Base-by-base conservation (phyloP, 345 rosid species). In the Eutrema yunnanense region DNA sequence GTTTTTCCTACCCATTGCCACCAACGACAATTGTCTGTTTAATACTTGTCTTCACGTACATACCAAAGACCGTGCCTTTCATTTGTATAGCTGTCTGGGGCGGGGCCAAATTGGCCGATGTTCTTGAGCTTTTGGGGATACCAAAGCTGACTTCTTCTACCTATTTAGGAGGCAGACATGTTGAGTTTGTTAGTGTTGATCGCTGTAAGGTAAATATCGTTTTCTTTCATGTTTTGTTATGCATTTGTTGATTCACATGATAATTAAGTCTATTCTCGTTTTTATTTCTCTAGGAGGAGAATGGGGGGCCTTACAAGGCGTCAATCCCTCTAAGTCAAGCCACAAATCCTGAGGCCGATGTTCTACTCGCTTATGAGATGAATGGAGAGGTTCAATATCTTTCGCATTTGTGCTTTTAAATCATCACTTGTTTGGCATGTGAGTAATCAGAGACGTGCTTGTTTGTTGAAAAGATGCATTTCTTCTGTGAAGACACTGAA, bases 251-350 rank as follows among this genome's bases (percentile, higher is more conserved):
- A 14, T 64, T 56, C 33, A 38, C n/a, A 42, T 34, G 13, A 22
- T 6, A 22, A 22, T 22, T 22, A 42, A 38, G 19, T 72, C 32
- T 50, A 3, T 75, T 49, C 26, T 22, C 26, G 26, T 22, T 22
- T 22, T 22, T 1, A 22, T 33, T 61, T 63, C 38, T 69, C 29
- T 78, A 95, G 99, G 98, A 95, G 84, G 99, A 95, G 87, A 90
- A 90, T 27, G 99, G 99, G 32, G 99, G 98, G n/a, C 98, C 99
- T 9, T 95, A 88, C 62, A 95, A 90, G 83, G 99, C 96, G 55
- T 95, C 99, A 27, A 86, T 94, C 80, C 92, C 97, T 37, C 87
- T 95, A 26, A 78, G 80, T 72, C 98, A 86, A 74, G 93, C 96
- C 49, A 84, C 98, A 53, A 86, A 89, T 70, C 90, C 98, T 46